phyloP scores from a whole-genome alignment of 2,329 filamentous ascomycete genomes.

The Botrytis medusae region DNA sequence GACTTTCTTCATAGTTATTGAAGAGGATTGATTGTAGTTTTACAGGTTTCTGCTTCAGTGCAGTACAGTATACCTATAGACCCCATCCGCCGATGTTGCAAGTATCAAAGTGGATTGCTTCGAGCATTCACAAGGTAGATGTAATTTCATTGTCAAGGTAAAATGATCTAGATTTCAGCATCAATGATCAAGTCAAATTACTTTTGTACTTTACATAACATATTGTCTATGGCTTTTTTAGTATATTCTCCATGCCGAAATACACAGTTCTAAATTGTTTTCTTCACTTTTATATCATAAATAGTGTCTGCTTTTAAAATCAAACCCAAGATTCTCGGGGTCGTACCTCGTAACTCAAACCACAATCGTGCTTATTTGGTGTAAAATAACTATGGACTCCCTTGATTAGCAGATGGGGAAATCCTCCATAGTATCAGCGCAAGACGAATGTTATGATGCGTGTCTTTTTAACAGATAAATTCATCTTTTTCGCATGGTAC shows the following conservation, averaged over 20 bases:
- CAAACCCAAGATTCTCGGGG: neutral
- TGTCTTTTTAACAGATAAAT: neutral
- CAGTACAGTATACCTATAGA: no score
- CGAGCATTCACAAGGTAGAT: no score
- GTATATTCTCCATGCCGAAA: neutral
- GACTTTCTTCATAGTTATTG: neutral
- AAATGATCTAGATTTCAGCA: neutral
- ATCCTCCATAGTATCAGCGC: neutral
- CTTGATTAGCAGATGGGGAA: neutral
- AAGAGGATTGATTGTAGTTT: neutral
- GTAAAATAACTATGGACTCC: neutral
- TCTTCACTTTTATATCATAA: neutral
- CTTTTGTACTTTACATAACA: neutral
- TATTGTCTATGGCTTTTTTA: fast-evolving
- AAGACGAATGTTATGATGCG: neutral
- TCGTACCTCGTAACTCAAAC: neutral
- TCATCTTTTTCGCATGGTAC: neutral
- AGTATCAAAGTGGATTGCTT: no score
- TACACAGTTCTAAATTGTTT: neutral
- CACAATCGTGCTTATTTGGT: fast-evolving
- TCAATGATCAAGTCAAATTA: neutral
- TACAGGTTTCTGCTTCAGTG: neutral
- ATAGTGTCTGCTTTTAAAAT: neutral
- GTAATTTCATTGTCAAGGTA: no score
- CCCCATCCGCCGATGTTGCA: no score